Conservation (phyloP, 1,139 yeast genomes). For the Magnusiomyces fungicola region DNA sequence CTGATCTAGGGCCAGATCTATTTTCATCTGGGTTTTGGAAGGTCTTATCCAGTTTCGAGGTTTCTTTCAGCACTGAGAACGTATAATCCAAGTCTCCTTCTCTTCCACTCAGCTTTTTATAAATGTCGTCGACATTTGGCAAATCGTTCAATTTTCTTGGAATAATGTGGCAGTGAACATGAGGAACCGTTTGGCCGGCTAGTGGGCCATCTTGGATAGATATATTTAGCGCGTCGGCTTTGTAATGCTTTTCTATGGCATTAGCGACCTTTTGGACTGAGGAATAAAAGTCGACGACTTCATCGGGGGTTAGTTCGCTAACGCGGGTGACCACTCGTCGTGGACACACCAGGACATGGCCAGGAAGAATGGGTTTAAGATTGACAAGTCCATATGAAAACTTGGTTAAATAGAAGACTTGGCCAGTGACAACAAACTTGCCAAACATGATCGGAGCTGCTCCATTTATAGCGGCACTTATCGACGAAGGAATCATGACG, state of each 20-base stretch:
- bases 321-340: conserved; percentile 55
- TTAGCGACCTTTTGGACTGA: conserved; percentile 66
- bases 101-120: conserved; percentile 47
- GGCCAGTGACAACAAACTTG: conserved; percentile 46
- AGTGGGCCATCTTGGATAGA: conserved; percentile 95
- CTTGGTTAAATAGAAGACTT: conserved; percentile 38
- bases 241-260: conserved; percentile 55
- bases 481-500: too few relatives aligned
- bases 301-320: conserved; percentile 61
- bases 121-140: conserved; percentile 58
- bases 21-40: conserved; percentile 31
- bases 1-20: conserved; percentile 38
- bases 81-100: conserved; percentile 39
- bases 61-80: conserved; percentile 8
- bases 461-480: not conserved
- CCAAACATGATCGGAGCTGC: conserved; percentile 19
- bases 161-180: conserved; percentile 84
- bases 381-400: conserved; percentile 75
- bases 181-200: conserved; percentile 93
- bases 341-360: conserved; percentile 87
- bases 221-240: conserved; percentile 75
- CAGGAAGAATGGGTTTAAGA: conserved; percentile 82
- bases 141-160: conserved; percentile 65
- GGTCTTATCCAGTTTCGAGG: conserved; percentile 7
- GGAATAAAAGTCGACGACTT: conserved; percentile 67